These are phyloP conservation scores for Leptodontidium sp. DNA, from an alignment of 2,329 filamentous ascomycete species.

Conservation along the genomic window DNA sequence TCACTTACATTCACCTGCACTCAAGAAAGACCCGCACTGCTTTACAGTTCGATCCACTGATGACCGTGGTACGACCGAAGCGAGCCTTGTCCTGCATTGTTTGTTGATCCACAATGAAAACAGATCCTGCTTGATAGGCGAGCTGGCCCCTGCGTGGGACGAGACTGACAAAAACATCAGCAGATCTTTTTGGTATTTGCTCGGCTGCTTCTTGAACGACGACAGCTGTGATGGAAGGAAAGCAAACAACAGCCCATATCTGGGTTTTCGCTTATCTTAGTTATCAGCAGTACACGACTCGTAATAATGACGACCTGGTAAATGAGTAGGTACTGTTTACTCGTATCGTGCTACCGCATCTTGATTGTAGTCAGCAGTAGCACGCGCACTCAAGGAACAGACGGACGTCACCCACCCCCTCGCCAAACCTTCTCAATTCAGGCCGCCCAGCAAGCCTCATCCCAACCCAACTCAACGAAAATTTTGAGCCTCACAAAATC, in stretches of 20 bases:
- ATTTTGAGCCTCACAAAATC: not conserved
- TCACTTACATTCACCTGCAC: not conserved
- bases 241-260: constrained; percentile 1
- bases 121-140: not conserved
- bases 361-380: not conserved
- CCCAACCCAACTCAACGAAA: not conserved
- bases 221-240: not conserved
- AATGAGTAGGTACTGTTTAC: not conserved
- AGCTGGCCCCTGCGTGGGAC: not conserved
- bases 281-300: not conserved
- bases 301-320: not conserved
- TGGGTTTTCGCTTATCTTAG: not conserved
- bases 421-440: constrained; percentile 1
- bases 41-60: not conserved
- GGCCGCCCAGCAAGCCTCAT: not conserved
- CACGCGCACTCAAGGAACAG: no score
- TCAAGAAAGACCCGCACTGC: not conserved
- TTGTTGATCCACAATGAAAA: constrained; percentile 15
- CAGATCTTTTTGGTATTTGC: not conserved
- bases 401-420: not conserved
- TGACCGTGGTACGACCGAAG: constrained; percentile 24
- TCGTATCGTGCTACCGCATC: no score
- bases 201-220: not conserved
- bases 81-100: not conserved
- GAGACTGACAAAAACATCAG: constrained; percentile 10